A percentile compares a stretch with the other conserved stretches of the same genome.
These are phyloP conservation scores for Cordyceps fumosorosea DNA, from an alignment of 2,329 filamentous ascomycete genomes.

Conservation along the genomic window DNA sequence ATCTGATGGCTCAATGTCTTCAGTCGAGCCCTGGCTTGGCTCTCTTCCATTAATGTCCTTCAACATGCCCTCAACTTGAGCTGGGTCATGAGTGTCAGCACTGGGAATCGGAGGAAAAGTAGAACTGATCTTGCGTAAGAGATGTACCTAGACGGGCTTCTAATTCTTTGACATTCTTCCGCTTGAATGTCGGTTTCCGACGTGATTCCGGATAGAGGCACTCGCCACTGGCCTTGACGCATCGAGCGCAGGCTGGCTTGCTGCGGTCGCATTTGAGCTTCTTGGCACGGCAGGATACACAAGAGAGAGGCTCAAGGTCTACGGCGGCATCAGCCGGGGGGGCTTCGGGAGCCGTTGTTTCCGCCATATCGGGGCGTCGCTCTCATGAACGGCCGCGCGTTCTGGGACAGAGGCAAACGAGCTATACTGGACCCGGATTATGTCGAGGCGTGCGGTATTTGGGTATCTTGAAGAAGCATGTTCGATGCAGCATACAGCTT, in stretches of 20 bases:
- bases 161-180: slow-evolving; percentile 83
- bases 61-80: slow-evolving; percentile 75
- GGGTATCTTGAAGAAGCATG: neutral
- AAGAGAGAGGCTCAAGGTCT: slow-evolving; percentile 56
- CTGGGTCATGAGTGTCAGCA: slow-evolving; percentile 34
- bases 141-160: slow-evolving; percentile 74
- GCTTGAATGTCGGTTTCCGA: slow-evolving; percentile 80
- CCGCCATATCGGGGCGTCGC: slow-evolving; percentile 5
- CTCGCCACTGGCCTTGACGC: slow-evolving; percentile 63
- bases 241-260: slow-evolving; percentile 75
- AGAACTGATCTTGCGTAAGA: neutral
- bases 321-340: neutral
- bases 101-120: neutral
- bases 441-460: neutral
- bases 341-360: neutral
- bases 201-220: slow-evolving; percentile 87
- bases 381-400: neutral
- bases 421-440: neutral
- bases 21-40: slow-evolving; percentile 19
- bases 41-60: slow-evolving; percentile 51
- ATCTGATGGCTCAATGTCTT: slow-evolving; percentile 12
- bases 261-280: slow-evolving; percentile 84
- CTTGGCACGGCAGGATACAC: slow-evolving; percentile 73
- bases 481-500: neutral
- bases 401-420: neutral